Base-by-base conservation (phyloP, 768 basidiomycete genomes). In the Trametes gibbosa region DNA sequence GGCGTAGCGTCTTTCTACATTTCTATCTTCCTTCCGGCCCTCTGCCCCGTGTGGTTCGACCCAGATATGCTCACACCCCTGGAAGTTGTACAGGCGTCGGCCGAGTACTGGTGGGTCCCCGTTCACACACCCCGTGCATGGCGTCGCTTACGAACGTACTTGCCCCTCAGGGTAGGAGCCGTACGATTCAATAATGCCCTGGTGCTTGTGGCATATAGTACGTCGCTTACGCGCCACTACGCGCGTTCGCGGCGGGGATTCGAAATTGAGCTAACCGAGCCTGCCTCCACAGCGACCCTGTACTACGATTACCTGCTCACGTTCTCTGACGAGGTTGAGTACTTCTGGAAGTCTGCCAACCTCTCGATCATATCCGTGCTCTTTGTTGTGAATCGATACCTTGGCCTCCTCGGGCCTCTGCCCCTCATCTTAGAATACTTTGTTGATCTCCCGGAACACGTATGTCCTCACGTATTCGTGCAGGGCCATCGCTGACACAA, bases 301-400 rank as follows among this genome's bases (percentile, higher is more conserved):
- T 65, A 76, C n/a, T 79, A 80, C 53, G 83, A 84, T 50, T 81
- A 80, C 59, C 35, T 72, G 32, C 65, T 81, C 37, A 84, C 83
- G 0, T 62, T 84, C 7, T 48, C 64, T 2, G 55, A 57, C 32
- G 83, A 84, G 60, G 70, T 80, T 10, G 72, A 75, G 27, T 67
- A 72, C n/a, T 80, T 79, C 67, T 84, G 83, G 82, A 65, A 52
- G 12, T 51, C 56, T 7, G 45, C 56, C 23, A 55, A 50, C 9
- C 29, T 63, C 58, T 63, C 54, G 1, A 53, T 58, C 40, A 59
- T 62, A 3, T 68, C 68, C 16, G 24, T 53, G 2, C 9, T 69
- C 1, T 72, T 69, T 47, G 59, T 68, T 10, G 24, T 62, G 19
- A 64, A 63, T 34, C 61, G 70, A 2, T 72, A 72, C 29, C 25